Percentiles rank a stretch among this genome's conserved stretches.
Conservation (phyloP, 495 filamentous ascomycete species). For the Xylaria longipes region DNA sequence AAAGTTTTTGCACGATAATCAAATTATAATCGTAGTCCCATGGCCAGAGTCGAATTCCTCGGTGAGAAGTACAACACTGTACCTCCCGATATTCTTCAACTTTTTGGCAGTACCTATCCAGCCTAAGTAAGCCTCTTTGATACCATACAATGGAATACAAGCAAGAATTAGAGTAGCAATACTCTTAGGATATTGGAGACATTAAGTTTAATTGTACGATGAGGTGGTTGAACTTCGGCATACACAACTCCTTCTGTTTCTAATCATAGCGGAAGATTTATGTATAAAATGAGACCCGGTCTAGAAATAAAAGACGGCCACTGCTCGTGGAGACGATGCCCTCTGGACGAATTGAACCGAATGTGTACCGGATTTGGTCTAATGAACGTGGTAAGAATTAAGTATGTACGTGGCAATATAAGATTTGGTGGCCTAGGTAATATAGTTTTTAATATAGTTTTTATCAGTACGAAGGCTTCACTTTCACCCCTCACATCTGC, state of each 20-base stretch:
- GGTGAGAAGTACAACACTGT: background rate
- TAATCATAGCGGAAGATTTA: background rate
- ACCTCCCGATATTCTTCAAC: background rate
- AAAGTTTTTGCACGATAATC: constrained; percentile 80
- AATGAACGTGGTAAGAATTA: no score
- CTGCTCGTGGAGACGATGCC: background rate
- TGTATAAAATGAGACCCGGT: background rate
- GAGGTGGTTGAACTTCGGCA: background rate
- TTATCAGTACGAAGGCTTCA: no score
- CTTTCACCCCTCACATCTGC: no score
- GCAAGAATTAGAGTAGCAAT: background rate
- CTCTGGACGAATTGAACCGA: background rate
- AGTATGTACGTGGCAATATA: no score
- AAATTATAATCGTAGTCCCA: background rate
- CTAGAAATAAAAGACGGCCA: background rate
- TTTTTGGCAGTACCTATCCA: background rate
- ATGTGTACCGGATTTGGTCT: background rate
- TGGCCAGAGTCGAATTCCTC: background rate
- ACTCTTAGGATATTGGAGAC: background rate
- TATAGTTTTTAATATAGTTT: no score
- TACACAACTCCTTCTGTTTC: background rate
- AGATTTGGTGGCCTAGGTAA: no score
- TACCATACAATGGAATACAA: background rate
- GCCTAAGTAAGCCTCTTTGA: background rate
- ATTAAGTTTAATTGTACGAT: background rate